Base-by-base conservation (phyloP, 805 yeast species). In the Maudiozyma saulgeensis region DNA sequence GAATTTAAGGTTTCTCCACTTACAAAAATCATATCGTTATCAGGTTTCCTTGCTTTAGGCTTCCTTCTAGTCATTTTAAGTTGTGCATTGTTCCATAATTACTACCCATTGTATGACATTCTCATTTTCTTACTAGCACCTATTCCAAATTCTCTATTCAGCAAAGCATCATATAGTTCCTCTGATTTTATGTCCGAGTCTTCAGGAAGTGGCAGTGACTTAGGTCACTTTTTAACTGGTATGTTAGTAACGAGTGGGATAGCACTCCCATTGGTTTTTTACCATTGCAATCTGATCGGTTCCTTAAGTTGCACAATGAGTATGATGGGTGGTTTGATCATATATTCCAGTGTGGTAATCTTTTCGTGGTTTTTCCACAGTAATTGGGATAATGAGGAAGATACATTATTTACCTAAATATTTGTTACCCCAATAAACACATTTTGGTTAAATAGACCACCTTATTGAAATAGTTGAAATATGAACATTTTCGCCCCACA, bases 31-130 rank as follows among this genome's bases (percentile, higher is more conserved):
- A 65, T 65, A 9, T 65, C 64, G 12, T 55, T 65, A n/a, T 62
- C 68, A 11, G 69, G 67, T 4, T 62, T 90, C 43, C 75, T 91
- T 31, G 93, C 98, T 0, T 76, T 88, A 56, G 99, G 99, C 6
- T 91, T 91, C 59, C 77, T 93, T 35, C 72, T 93, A 54, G 88
- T 90, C 42, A 86, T 91, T 25, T 73, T 93, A 34, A 88, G 96
- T 43, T 89, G 96, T 47, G 91, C 93, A 2, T 73, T 93, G 12
- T 87, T 80, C 70, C 85, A 87, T 44, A 89, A 88, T 66, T 93
- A 96, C 95, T 80, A 84, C 60, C 98, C 99, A 37, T 75, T 91
- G 50, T 75, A 83, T 38, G 87, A 85, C 56, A 75, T 79, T 34
- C 80, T 80, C 16, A 71, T 84, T 54, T 84, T 84, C 63, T 71